These are phyloP conservation scores for Podaxis sp. DNA, from an alignment of 768 basidiomycete genomes.

Conservation along the genomic window DNA sequence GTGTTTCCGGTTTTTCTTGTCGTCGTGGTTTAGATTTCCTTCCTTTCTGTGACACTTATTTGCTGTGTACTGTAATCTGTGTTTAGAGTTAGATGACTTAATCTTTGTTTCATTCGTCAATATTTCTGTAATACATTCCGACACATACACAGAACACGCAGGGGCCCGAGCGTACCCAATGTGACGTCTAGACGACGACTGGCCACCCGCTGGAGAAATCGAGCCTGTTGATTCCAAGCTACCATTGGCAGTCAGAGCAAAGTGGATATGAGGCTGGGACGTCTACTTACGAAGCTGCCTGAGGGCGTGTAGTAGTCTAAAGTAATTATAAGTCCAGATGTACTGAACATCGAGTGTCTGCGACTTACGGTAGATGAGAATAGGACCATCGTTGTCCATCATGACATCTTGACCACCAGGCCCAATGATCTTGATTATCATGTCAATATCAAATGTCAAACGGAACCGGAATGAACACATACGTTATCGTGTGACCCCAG, in stretches of 20 bases:
- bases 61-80: not conserved
- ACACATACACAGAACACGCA: not conserved
- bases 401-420: slow-evolving; percentile 56
- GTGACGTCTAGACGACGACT: slow-evolving; percentile 21
- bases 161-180: not conserved
- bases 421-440: slow-evolving; percentile 38
- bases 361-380: slow-evolving; percentile 49
- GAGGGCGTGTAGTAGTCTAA: slow-evolving; percentile 51
- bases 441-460: not conserved
- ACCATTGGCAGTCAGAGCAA: not conserved
- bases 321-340: not conserved
- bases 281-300: slow-evolving; percentile 37
- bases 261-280: not conserved
- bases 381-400: slow-evolving; percentile 41
- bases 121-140: not conserved
- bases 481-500: slow-evolving; percentile 43
- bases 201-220: slow-evolving; percentile 53
- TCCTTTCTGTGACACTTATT: not conserved
- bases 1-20: not conserved
- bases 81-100: not conserved
- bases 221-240: slow-evolving; percentile 46
- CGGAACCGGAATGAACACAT: slow-evolving; percentile 13
- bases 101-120: not conserved
- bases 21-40: not conserved
- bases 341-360: slow-evolving; percentile 1